Percentiles rank a stretch among this genome's conserved stretches.
These are phyloP conservation scores for Aspergillus affinis DNA, from an alignment of 495 filamentous ascomycete genomes.

Conservation along the genomic window DNA sequence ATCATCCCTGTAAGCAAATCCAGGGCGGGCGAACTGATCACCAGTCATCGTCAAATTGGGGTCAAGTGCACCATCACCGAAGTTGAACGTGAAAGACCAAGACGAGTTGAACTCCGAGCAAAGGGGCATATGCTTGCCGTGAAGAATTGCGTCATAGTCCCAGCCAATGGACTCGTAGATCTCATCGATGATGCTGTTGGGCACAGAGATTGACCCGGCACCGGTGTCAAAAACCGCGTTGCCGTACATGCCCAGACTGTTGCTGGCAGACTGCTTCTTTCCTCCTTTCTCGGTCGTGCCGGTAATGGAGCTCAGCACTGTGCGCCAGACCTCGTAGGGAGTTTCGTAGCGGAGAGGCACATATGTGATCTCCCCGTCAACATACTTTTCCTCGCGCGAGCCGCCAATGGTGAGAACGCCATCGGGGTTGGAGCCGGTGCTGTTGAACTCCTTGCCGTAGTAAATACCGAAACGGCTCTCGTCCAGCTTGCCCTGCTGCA, in stretches of 20 bases:
- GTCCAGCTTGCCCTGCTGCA: background rate
- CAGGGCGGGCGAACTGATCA: background rate
- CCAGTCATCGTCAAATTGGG: background rate
- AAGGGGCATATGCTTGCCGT: background rate
- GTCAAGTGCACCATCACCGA: background rate
- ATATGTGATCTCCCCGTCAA: background rate
- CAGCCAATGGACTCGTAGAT: background rate
- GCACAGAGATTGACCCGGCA: background rate
- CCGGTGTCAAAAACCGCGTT: constrained; percentile 1
- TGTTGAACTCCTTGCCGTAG: background rate
- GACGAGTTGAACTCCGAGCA: constrained; percentile 2
- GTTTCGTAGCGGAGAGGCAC: background rate
- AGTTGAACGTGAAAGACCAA: constrained; percentile 3
- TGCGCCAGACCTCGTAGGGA: background rate
- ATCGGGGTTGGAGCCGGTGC: background rate
- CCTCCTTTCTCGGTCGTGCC: background rate
- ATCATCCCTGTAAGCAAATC: constrained; percentile 1
- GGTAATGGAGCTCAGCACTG: background rate
- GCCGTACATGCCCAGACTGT: background rate
- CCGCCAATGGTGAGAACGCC: background rate
- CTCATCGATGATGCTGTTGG: background rate
- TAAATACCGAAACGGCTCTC: constrained; percentile 1
- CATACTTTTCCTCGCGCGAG: constrained; percentile 1
- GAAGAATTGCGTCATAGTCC: background rate
- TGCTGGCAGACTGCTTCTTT: background rate